Percentiles rank a stretch among this genome's conserved stretches.
Evolutionary conservation across 768 basidiomycete genomes (phyloP).

Genomic region (Vararia minispora): DNA sequence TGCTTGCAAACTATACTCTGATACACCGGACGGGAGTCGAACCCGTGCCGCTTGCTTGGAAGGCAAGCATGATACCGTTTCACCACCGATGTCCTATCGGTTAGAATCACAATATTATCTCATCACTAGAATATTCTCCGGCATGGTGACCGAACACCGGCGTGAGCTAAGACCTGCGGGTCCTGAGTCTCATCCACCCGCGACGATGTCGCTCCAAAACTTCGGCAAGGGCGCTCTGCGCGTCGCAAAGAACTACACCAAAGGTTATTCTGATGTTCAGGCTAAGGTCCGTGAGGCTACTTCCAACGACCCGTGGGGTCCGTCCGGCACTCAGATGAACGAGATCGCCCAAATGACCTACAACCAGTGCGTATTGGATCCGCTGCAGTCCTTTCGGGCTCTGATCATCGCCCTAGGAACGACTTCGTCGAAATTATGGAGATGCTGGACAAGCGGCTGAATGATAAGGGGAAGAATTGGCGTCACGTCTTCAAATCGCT

Average conservation of each 20-base stretch:
- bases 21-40: constrained; percentile 20
- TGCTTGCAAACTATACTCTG: too few relatives aligned
- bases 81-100: constrained; percentile 18
- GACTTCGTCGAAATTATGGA: constrained; percentile 99
- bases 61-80: constrained; percentile 26
- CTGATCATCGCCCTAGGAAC: constrained; percentile 33
- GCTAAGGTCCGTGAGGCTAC: constrained; percentile 95
- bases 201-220: constrained; percentile 49
- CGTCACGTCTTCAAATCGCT: constrained; percentile 98
- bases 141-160: background rate
- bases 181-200: background rate
- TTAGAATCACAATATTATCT: too few relatives aligned
- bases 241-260: constrained; percentile 92
- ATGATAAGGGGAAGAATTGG: constrained; percentile 99
- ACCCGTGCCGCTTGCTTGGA: constrained; percentile 24
- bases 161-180: background rate
- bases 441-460: constrained; percentile 96
- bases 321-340: constrained; percentile 97
- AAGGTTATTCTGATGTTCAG: constrained; percentile 91
- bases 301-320: constrained; percentile 97
- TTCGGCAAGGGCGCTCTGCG: constrained; percentile 80
- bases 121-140: too few relatives aligned
- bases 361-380: constrained; percentile 64
- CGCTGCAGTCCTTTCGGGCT: background rate
- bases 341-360: constrained; percentile 95